A percentile compares a stretch with the other conserved stretches of the same genome.
These are phyloP conservation scores for Diaporthe aspalathi DNA, from an alignment of 2,329 filamentous ascomycete species.

Conservation along the genomic window DNA sequence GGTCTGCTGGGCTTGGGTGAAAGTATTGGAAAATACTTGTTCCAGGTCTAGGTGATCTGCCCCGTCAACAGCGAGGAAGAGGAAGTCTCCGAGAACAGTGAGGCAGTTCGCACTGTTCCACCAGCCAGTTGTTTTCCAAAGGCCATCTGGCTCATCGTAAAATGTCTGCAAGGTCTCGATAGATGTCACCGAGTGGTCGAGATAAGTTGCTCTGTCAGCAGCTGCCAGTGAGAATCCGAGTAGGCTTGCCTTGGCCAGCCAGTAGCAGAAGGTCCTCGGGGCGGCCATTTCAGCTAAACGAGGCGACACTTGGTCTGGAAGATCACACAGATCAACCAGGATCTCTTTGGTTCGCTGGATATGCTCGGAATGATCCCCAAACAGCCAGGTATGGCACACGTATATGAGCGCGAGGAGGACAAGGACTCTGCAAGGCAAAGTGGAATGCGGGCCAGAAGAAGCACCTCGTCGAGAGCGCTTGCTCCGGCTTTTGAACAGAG, in stretches of 20 bases:
- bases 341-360: neutral
- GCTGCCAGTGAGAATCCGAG: conserved; percentile 23
- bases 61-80: conserved; percentile 48
- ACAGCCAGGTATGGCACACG: neutral
- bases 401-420: neutral
- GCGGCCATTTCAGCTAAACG: neutral
- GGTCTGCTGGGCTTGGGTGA: conserved; percentile 56
- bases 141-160: conserved; percentile 69
- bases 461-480: conserved; percentile 9
- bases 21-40: conserved; percentile 58
- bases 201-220: conserved; percentile 46
- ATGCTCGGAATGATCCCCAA: neutral
- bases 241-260: conserved; percentile 9
- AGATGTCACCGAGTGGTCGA: conserved; percentile 47
- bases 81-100: conserved; percentile 70
- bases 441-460: neutral
- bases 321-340: neutral
- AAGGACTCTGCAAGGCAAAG: neutral
- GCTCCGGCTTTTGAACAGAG: conserved; percentile 2
- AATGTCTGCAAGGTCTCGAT: conserved; percentile 65
- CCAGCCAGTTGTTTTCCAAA: conserved; percentile 76
- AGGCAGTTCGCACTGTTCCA: conserved; percentile 79
- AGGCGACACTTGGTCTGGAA: neutral
- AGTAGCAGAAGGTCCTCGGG: neutral
- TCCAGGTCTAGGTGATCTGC: conserved; percentile 54